Conservation (phyloP, 306 rosid species). For the Morella rubra region DNA sequence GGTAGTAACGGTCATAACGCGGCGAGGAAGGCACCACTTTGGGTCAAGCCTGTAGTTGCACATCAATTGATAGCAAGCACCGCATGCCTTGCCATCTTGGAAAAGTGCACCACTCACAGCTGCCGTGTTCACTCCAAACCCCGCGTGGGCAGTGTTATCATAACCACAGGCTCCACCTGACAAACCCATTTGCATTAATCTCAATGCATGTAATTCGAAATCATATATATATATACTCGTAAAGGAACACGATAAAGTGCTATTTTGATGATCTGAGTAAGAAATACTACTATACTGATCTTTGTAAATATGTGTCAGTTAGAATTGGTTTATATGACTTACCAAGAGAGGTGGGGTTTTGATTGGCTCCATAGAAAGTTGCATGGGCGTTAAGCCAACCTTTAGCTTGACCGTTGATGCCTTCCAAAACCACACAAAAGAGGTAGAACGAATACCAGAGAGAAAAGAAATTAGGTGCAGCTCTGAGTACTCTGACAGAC, state of each 20-base stretch:
- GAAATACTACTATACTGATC: too few species aligned
- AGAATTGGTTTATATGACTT: not conserved
- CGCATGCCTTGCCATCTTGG: slow-evolving; percentile 71
- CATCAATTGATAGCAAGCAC: slow-evolving; percentile 74
- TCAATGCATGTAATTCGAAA: not conserved
- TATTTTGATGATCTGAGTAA: too few species aligned
- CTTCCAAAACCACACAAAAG: slow-evolving; percentile 24
- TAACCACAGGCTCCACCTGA: slow-evolving; percentile 93
- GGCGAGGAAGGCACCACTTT: slow-evolving; percentile 65
- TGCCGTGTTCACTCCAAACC: slow-evolving; percentile 77
- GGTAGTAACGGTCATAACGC: slow-evolving; percentile 51
- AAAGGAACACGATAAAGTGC: too few species aligned
- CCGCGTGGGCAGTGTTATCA: slow-evolving; percentile 65
- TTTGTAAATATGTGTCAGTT: too few species aligned
- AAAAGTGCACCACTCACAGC: slow-evolving; percentile 70
- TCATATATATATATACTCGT: not conserved
- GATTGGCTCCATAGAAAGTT: slow-evolving; percentile 78
- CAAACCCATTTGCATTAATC: not conserved
- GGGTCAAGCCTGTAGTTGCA: slow-evolving; percentile 62
- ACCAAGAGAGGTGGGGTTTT: slow-evolving; percentile 71
- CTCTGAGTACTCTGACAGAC: slow-evolving; percentile 24
- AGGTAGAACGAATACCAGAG: slow-evolving; percentile 29
- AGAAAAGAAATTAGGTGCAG: slow-evolving; percentile 4
- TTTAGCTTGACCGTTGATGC: slow-evolving; percentile 34
- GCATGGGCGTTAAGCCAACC: slow-evolving; percentile 81